A percentile compares a stretch with the other conserved stretches of the same genome.
These are phyloP conservation scores for Penicillium sp. DNA, from an alignment of 2,329 filamentous ascomycete species.

Conservation along the genomic window DNA sequence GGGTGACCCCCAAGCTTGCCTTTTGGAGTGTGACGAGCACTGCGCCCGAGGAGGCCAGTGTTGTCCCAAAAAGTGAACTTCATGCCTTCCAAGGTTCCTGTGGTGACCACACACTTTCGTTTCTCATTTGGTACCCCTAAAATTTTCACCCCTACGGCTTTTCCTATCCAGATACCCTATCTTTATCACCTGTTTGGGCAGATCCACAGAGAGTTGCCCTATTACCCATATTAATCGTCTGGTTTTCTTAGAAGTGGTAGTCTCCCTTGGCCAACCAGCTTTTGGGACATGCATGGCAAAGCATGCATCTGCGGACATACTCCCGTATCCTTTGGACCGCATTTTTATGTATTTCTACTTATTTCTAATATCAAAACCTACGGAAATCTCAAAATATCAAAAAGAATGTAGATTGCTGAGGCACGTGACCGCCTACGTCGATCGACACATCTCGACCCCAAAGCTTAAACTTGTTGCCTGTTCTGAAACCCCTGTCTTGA, in stretches of 20 bases:
- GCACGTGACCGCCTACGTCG: conserved; percentile 5
- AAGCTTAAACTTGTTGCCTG: conserved; percentile 5
- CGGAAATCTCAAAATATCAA: not conserved
- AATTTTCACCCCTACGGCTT: conserved; percentile 2
- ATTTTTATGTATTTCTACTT: conserved; percentile 17
- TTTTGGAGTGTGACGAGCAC: conserved; percentile 49
- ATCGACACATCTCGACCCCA: conserved; percentile 9
- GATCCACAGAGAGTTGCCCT: not conserved
- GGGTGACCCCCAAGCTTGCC: conserved; percentile 40
- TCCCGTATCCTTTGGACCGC: not conserved
- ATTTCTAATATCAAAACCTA: conserved; percentile 11
- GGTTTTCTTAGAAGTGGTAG: not conserved
- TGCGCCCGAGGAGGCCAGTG: conserved; percentile 44
- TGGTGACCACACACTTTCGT: not conserved
- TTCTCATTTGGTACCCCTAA: not conserved
- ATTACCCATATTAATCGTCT: not conserved
- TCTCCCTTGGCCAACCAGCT: not conserved
- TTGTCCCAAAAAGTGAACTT: conserved; percentile 37
- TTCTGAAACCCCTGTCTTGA: conserved; percentile 7
- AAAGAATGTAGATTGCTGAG: too few species aligned
- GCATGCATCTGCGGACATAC: not conserved
- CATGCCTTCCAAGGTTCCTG: conserved; percentile 9
- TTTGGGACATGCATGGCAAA: not conserved
- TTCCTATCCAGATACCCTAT: conserved; percentile 7
- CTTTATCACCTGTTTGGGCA: not conserved